These are phyloP conservation scores for Purpureocillium takamizusanense DNA, from an alignment of 2,329 filamentous ascomycete species.

Conservation along the genomic window DNA sequence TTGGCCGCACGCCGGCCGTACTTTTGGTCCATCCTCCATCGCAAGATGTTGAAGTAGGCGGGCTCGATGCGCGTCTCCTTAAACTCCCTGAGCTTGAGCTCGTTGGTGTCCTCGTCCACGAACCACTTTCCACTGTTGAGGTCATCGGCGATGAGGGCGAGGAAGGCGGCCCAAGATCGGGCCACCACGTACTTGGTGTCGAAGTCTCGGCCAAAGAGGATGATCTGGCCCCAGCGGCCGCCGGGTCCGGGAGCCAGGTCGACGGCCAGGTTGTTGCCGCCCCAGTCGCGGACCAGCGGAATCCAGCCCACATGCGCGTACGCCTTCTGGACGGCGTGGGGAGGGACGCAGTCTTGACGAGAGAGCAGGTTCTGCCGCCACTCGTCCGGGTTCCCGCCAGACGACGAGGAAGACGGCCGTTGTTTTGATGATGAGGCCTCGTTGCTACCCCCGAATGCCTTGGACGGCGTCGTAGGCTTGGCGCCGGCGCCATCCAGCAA, in stretches of 20 bases:
- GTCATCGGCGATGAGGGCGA: conserved; percentile 84
- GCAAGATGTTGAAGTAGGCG: conserved; percentile 84
- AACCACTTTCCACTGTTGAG: conserved; percentile 82
- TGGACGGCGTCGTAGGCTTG: conserved; percentile 57
- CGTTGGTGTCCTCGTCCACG: conserved; percentile 84
- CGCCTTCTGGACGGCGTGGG: conserved; percentile 78
- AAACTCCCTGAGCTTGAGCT: conserved; percentile 89
- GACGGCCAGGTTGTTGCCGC: conserved; percentile 92
- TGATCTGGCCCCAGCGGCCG: conserved; percentile 92
- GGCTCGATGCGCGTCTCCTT: conserved; percentile 84
- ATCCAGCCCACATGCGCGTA: conserved; percentile 96
- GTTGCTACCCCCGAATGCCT: conserved; percentile 57
- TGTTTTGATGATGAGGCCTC: conserved; percentile 62
- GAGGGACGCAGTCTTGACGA: conserved; percentile 80
- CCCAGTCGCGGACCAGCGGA: conserved; percentile 92
- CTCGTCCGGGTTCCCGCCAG: conserved; percentile 43
- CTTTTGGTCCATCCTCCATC: conserved; percentile 95
- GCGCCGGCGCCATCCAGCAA: conserved; percentile 51
- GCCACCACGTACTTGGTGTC: conserved; percentile 97
- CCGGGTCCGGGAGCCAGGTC: conserved; percentile 85
- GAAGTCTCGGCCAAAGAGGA: conserved; percentile 94
- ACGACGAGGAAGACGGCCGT: conserved; percentile 34
- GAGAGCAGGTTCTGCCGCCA: conserved; percentile 83
- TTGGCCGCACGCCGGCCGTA: conserved; percentile 59
- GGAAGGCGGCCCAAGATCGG: conserved; percentile 80